phyloP scores from a whole-genome alignment of 257 asterid species.

The Fraxinus excelsior region DNA sequence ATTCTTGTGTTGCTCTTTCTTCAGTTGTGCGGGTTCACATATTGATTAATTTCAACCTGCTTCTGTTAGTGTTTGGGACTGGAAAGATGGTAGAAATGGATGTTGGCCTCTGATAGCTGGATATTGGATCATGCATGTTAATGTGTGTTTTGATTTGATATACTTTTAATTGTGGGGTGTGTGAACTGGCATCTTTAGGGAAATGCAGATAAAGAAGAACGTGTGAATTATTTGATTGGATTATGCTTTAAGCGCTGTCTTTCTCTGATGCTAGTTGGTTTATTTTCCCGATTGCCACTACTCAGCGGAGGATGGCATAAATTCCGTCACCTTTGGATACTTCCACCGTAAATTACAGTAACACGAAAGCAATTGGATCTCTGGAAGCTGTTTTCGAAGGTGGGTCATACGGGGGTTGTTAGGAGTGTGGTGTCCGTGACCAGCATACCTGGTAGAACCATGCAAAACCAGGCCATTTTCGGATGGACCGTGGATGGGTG shows the following conservation, averaged over 20 bases:
- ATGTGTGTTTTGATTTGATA: not conserved
- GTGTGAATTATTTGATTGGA: no score
- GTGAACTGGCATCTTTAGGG: no score
- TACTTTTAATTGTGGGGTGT: no score
- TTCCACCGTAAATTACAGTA: conserved; percentile 61
- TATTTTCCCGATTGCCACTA: conserved; percentile 88
- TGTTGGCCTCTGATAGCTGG: conserved; percentile 86
- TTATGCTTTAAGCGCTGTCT: not conserved
- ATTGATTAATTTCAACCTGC: conserved; percentile 12
- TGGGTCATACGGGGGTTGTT: conserved; percentile 71
- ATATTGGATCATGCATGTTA: conserved; percentile 51
- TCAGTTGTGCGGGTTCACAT: not conserved
- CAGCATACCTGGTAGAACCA: conserved; percentile 32
- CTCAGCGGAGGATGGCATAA: conserved; percentile 80
- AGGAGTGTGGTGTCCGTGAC: conserved; percentile 74
- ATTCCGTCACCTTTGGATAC: conserved; percentile 74
- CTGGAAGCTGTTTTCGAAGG: conserved; percentile 83
- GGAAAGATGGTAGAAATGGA: conserved; percentile 78
- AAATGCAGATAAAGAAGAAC: no score
- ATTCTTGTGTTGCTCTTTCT: conserved; percentile 5
- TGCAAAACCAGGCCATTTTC: conserved; percentile 46
- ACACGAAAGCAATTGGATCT: conserved; percentile 41
- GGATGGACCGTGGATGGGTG: conserved; percentile 75
- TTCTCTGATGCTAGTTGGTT: conserved; percentile 59
- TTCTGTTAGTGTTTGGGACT: conserved; percentile 79